Conservation (phyloP, 1,284 basidiomycete genomes). For the Malassezia sympodialis region DNA sequence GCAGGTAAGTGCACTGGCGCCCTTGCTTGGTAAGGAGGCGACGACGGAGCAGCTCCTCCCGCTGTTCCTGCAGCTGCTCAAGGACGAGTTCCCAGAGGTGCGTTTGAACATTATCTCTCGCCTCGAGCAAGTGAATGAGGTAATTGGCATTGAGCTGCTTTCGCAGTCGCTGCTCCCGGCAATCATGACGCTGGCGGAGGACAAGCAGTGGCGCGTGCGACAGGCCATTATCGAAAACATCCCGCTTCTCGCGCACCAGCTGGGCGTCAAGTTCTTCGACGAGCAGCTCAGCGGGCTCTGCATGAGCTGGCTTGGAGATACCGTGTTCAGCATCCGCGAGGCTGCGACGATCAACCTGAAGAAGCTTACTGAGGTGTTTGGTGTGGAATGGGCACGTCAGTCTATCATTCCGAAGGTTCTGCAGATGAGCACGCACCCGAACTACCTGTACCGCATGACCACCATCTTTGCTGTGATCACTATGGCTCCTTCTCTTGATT, state of each 20-base stretch:
- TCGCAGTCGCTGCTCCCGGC: conserved; percentile 93
- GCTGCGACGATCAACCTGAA: conserved; percentile 93
- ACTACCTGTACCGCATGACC: conserved; percentile 97
- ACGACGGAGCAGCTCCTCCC: conserved; percentile 96
- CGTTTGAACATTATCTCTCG: conserved; percentile 97
- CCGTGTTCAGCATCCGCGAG: conserved; percentile 95
- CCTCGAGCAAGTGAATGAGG: conserved; percentile 87
- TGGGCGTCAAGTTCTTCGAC: conserved; percentile 94
- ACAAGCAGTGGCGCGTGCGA: conserved; percentile 99
- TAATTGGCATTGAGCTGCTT: conserved; percentile 91
- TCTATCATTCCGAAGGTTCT: conserved; percentile 96
- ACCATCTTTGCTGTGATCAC: conserved; percentile 97
- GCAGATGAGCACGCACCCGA: conserved; percentile 92
- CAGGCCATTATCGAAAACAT: conserved; percentile 99
- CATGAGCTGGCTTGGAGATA: conserved; percentile 99
- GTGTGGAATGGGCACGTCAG: conserved; percentile 89
- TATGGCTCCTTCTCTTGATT: conserved; percentile 81
- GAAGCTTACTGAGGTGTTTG: conserved; percentile 96
- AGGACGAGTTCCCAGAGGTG: conserved; percentile 98
- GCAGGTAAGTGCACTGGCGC: conserved; percentile 95
- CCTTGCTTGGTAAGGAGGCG: conserved; percentile 81
- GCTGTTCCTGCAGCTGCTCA: conserved; percentile 86
- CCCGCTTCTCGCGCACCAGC: conserved; percentile 87
- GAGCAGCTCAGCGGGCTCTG: conserved; percentile 92
- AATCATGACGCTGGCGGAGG: conserved; percentile 94